Conservation (phyloP, 2,329 filamentous ascomycete species). For the Microcera coccophila region DNA sequence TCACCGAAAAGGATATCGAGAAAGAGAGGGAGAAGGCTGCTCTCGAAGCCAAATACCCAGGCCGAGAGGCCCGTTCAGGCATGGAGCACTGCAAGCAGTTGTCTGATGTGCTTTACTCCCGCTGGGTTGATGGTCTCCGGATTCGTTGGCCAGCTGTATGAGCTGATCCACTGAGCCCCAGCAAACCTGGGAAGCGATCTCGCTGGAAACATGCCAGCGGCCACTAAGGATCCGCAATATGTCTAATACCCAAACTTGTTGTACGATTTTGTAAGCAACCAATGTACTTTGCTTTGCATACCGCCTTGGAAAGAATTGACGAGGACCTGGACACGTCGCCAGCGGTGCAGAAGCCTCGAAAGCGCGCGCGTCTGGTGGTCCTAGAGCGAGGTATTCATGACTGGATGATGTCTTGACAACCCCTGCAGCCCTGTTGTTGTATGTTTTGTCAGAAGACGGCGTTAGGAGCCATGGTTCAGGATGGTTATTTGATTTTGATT, state of each 20-base stretch:
- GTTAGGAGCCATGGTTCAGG: constrained; percentile 2
- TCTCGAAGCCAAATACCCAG: constrained; percentile 52
- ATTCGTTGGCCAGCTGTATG: constrained; percentile 58
- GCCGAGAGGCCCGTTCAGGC: constrained; percentile 56
- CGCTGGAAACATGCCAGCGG: not conserved
- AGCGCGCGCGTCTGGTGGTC: not conserved
- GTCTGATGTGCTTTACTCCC: constrained; percentile 82
- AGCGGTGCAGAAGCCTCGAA: not conserved
- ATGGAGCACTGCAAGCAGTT: constrained; percentile 92
- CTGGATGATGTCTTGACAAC: constrained; percentile 21
- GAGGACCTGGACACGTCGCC: too few relatives aligned
- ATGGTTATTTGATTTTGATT: constrained; percentile 9
- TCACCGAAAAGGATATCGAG: constrained; percentile 38
- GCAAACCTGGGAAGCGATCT: not conserved
- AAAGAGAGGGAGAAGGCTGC: constrained; percentile 46
- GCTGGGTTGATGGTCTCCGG: constrained; percentile 83
- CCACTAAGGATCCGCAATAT: not conserved
- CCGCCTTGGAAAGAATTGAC: constrained; percentile 10
- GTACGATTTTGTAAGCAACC: constrained; percentile 15
- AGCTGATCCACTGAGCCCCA: constrained; percentile 2
- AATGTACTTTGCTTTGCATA: constrained; percentile 14
- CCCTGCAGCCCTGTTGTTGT: constrained; percentile 9
- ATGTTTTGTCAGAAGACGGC: constrained; percentile 11
- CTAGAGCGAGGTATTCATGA: constrained; percentile 9
- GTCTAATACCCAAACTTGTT: constrained; percentile 1